Evolutionary conservation across 306 rosid genomes (phyloP).

Genomic region (Quercus mongolica): DNA sequence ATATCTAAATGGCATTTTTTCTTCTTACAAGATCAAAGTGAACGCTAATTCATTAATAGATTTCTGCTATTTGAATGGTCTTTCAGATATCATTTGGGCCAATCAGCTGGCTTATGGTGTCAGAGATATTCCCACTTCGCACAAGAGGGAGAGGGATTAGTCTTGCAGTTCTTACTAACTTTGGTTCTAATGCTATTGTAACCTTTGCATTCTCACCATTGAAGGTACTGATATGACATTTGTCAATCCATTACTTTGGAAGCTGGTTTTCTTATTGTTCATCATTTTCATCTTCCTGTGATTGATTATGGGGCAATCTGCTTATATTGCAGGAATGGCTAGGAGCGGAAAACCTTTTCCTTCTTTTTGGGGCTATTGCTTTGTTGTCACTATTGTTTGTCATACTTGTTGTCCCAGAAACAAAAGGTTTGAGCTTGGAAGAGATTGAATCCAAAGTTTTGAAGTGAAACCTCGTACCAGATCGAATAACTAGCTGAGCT

Average conservation of each 20-base stretch:
- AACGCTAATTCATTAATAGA: constrained; percentile 2
- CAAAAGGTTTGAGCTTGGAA: constrained; percentile 95
- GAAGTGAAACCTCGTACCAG: constrained; percentile 36
- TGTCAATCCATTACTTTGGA: constrained; percentile 1
- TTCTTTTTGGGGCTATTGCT: constrained; percentile 81
- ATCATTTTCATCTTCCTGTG: background rate
- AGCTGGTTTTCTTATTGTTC: constrained; percentile 3
- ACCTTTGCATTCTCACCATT: constrained; percentile 89
- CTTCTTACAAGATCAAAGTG: constrained; percentile 13
- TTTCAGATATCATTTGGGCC: constrained; percentile 98
- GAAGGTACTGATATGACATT: constrained; percentile 45
- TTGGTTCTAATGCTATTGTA: constrained; percentile 84
- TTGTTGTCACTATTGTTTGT: constrained; percentile 68
- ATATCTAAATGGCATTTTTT: background rate
- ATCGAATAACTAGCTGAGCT: background rate
- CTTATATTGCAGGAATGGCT: constrained; percentile 64
- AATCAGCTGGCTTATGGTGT: constrained; percentile 98
- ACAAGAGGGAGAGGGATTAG: constrained; percentile 96
- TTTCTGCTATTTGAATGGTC: constrained; percentile 9
- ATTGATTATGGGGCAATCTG: constrained; percentile 1
- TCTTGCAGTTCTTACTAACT: constrained; percentile 92
- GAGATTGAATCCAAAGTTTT: constrained; percentile 86
- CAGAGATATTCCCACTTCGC: constrained; percentile 85
- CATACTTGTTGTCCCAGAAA: constrained; percentile 67
- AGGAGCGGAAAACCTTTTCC: constrained; percentile 94